Evolutionary conservation across 768 basidiomycete species (phyloP).

Genomic region (Suillus plorans): DNA sequence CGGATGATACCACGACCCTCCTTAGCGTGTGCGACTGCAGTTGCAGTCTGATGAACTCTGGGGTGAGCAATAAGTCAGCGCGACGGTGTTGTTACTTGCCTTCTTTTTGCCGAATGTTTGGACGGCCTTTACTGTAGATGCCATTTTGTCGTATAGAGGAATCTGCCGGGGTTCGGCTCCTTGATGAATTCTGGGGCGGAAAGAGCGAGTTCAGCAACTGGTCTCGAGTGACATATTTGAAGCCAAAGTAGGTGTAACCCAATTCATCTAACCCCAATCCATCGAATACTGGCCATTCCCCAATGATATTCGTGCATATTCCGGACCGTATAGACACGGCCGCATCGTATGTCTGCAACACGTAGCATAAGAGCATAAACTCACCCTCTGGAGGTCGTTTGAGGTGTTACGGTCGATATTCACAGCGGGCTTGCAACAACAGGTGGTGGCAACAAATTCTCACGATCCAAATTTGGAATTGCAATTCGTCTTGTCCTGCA

Average conservation of each 20-base stretch:
- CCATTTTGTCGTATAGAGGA: conserved; percentile 41
- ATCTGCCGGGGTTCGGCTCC: conserved; percentile 16
- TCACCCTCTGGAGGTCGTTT: conserved; percentile 40
- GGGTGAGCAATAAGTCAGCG: conserved; percentile 9
- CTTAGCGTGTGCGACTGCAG: conserved; percentile 95
- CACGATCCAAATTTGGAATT: conserved; percentile 26
- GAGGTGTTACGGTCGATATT: conserved; percentile 23
- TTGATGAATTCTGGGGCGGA: conserved; percentile 17
- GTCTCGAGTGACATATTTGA: conserved; percentile 2
- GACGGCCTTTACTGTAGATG: conserved; percentile 84
- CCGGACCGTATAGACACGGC: neutral
- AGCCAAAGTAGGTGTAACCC: neutral
- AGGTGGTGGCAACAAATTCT: conserved; percentile 15
- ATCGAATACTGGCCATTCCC: conserved; percentile 40
- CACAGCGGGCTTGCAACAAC: conserved; percentile 5
- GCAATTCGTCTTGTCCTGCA: too few relatives aligned
- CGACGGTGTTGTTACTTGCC: conserved; percentile 45
- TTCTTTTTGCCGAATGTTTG: conserved; percentile 99
- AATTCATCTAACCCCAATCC: conserved; percentile 37
- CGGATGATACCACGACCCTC: conserved; percentile 96
- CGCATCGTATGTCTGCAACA: conserved; percentile 3
- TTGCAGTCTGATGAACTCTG: conserved; percentile 71
- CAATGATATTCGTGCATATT: conserved; percentile 22
- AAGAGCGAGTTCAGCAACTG: conserved; percentile 17
- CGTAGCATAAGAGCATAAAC: conserved; percentile 22